Conservation (phyloP, 164 flowering plant species). For the Houttuynia cordata region DNA sequence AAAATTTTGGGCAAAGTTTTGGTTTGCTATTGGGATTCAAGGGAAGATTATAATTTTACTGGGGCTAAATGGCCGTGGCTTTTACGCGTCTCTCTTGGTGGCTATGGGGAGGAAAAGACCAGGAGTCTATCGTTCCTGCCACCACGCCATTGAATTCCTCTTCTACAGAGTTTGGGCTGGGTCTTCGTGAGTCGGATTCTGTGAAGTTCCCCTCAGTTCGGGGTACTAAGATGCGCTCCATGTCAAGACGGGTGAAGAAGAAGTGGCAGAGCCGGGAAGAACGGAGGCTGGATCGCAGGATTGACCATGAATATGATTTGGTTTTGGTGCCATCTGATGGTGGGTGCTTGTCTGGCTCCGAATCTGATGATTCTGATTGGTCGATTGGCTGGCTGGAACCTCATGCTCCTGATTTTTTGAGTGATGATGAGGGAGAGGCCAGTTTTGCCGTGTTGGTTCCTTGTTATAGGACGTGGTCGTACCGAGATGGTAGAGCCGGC, state of each 20-base stretch:
- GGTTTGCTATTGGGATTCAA: no score
- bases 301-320: conserved; percentile 56
- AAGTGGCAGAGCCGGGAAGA: conserved; percentile 75
- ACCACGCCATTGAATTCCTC: conserved; percentile 22
- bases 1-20: no score
- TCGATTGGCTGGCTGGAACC: conserved; percentile 93
- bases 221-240: conserved; percentile 21
- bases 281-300: conserved; percentile 40
- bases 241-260: conserved; percentile 42
- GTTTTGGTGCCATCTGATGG: conserved; percentile 85
- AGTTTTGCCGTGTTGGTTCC: conserved; percentile 87
- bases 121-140: conserved; percentile 18
- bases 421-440: conserved; percentile 48
- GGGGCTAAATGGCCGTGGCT: conserved; percentile 27
- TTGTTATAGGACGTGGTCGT: conserved; percentile 53
- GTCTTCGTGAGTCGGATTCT: conserved; percentile 24
- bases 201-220: conserved; percentile 27
- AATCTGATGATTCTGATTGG: conserved; percentile 87
- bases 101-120: conserved; percentile 37
- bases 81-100: conserved; percentile 38
- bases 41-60: not conserved
- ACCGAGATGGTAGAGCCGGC: conserved; percentile 21
- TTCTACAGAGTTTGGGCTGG: conserved; percentile 21
- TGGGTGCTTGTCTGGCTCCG: conserved; percentile 68
- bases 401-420: conserved; percentile 66